Evolutionary conservation across 768 basidiomycete genomes (phyloP), one percentile per base, ranked within the genome.

Genomic region (Trametes punicea): DNA sequence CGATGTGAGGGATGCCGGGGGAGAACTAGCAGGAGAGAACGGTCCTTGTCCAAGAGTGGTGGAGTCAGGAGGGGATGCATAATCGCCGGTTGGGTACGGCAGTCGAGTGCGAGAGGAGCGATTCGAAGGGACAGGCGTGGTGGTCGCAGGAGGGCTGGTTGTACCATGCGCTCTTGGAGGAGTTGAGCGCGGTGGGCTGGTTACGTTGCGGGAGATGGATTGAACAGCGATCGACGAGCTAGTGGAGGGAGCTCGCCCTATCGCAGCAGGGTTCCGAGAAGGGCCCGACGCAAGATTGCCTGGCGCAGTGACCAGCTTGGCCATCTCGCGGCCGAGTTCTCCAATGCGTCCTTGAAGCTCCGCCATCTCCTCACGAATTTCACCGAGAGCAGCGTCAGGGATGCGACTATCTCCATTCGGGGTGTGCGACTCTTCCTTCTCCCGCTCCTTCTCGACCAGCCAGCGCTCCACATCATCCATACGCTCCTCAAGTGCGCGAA

Each of bases 381-480:
- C 77, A 6, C 64, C 69, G 6, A 91, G 64, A 8, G 81, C 77
- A 10, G 70, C 67, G 5, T 75, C 71, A 21, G 75, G 68, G 16
- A 46, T 18, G 34, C 31, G 26, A 63, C 64, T 4, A 64, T 65
- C 0, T 62, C 60, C 51, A 56, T 60, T 45, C 34, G 53, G 16
- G 31, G 59, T 16, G 38, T 59, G 48, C 41, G 63, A 11, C 13
- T 49, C 34, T 31, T 81, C 81, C 56, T 80, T 83, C 63, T 85
- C 84, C 56, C 77, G 83, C 71, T 93, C 90, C 66, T 87, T 90
- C 58, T 91, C 90, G 5, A 93, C 90, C 8, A 93, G 75, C 88
- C 89, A 93, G 41, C 84, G 78, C 67, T 93, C 91, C n/a, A 93
- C 91, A 54, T 93, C 91, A 57, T 85, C 83, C 90, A 93, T 93